Conservation (phyloP, 352 stramenopile species). For the Phytopythium helicoides region DNA sequence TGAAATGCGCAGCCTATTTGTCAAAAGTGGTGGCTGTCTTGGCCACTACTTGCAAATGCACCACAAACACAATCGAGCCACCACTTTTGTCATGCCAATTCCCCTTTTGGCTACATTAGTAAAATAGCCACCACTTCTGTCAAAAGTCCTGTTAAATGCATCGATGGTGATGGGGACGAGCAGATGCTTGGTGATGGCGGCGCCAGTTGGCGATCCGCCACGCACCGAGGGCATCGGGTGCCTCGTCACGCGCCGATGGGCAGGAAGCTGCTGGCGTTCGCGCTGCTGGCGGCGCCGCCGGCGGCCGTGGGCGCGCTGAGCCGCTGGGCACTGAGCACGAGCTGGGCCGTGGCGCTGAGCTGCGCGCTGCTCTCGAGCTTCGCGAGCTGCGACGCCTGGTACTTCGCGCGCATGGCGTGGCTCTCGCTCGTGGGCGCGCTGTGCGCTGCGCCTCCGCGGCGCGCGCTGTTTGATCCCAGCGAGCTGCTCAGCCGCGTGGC, state of each 20-base stretch:
- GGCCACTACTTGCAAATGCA: no score
- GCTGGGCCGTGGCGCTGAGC: slow-evolving; percentile 19
- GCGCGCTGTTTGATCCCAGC: slow-evolving; percentile 53
- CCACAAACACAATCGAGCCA: no score
- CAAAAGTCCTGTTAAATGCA: no score
- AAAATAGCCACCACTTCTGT: no score
- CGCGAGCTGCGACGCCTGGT: slow-evolving; percentile 74
- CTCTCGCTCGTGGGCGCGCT: slow-evolving; percentile 21
- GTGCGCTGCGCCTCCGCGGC: slow-evolving; percentile 15
- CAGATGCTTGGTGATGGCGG: no score
- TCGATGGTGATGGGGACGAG: no score
- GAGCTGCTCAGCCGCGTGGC: slow-evolving; percentile 40
- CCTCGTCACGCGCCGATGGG: slow-evolving; percentile 16
- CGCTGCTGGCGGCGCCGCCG: slow-evolving; percentile 46
- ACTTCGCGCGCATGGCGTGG: slow-evolving; percentile 63
- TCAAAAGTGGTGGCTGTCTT: no score
- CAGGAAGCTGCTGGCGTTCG: slow-evolving; percentile 41
- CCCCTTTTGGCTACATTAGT: no score
- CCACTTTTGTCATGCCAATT: no score
- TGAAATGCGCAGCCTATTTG: no score
- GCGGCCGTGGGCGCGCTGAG: slow-evolving; percentile 26
- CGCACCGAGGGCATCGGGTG: no score
- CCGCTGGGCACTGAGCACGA: slow-evolving; percentile 20
- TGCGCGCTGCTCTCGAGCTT: slow-evolving; percentile 52
- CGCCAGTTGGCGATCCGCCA: slow-evolving; percentile 1